These are phyloP conservation scores for Pleurotus citrinopileatus DNA, from an alignment of 768 basidiomycete species.

Conservation along the genomic window DNA sequence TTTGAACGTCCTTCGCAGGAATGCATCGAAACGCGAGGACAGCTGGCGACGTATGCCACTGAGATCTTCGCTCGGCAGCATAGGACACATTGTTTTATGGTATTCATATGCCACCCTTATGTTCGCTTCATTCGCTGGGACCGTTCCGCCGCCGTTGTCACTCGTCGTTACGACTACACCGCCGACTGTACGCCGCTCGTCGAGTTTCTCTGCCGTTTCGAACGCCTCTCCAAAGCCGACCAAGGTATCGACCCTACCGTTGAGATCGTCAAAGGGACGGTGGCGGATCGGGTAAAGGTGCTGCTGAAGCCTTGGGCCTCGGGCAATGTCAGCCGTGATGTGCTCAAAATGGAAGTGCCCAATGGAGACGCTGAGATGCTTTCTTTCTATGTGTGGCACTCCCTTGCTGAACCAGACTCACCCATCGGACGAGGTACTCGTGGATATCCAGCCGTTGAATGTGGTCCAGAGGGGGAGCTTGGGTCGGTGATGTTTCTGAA, in stretches of 20 bases:
- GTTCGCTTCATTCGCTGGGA: conserved; percentile 34
- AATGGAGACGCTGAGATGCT: not conserved
- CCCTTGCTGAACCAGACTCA: conserved; percentile 7
- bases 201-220: conserved; percentile 23
- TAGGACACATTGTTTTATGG: conserved; percentile 26
- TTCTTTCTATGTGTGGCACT: not conserved
- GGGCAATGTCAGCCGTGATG: not conserved
- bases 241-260: conserved; percentile 1
- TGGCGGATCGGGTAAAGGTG: not conserved
- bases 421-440: conserved; percentile 22
- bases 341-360: conserved; percentile 3
- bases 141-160: conserved; percentile 24
- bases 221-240: not conserved
- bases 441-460: conserved; percentile 17
- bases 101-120: conserved; percentile 21
- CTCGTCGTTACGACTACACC: conserved; percentile 22
- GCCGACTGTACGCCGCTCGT: conserved; percentile 12
- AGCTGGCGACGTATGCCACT: conserved; percentile 22
- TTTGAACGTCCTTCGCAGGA: not conserved
- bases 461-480: not conserved
- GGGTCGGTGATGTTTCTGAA: conserved; percentile 24
- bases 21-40: conserved; percentile 10
- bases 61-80: conserved; percentile 22
- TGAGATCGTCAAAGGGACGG: not conserved
- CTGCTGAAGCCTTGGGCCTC: not conserved